phyloP scores from a whole-genome alignment of 352 stramenopile genomes.

The Discostella stelligera region DNA sequence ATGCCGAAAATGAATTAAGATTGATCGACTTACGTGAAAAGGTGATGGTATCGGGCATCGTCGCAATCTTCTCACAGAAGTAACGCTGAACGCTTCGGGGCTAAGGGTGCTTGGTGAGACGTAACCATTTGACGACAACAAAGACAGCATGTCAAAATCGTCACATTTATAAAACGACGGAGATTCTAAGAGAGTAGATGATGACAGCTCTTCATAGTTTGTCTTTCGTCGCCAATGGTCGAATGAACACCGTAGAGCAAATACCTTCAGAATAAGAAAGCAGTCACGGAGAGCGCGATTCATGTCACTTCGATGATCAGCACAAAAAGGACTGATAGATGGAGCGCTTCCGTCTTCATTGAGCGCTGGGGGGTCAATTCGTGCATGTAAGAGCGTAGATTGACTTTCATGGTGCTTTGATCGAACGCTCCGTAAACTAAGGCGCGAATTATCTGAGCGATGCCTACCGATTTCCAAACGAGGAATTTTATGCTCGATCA shows the following conservation, averaged over 20 bases:
- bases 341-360: neutral
- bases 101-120: neutral
- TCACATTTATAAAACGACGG: neutral
- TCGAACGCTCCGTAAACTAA: neutral
- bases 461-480: neutral
- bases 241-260: constrained; percentile 25
- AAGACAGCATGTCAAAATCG: neutral
- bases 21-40: neutral
- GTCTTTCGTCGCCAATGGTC: constrained; percentile 27
- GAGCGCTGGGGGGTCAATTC: neutral
- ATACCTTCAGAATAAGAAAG: constrained; percentile 12
- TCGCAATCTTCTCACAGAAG: neutral
- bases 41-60: neutral
- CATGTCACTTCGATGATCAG: neutral
- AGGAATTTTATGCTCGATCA: neutral
- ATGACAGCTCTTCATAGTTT: constrained; percentile 4
- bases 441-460: constrained; percentile 7
- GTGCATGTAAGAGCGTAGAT: neutral
- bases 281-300: neutral
- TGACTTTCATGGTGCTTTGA: neutral
- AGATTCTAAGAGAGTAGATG: neutral
- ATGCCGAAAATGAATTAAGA: neutral
- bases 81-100: neutral
- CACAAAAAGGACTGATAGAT: neutral
- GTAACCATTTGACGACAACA: neutral